phyloP scores from a whole-genome alignment of 148 eudicot genomes.

The Nepenthes gracilis region DNA sequence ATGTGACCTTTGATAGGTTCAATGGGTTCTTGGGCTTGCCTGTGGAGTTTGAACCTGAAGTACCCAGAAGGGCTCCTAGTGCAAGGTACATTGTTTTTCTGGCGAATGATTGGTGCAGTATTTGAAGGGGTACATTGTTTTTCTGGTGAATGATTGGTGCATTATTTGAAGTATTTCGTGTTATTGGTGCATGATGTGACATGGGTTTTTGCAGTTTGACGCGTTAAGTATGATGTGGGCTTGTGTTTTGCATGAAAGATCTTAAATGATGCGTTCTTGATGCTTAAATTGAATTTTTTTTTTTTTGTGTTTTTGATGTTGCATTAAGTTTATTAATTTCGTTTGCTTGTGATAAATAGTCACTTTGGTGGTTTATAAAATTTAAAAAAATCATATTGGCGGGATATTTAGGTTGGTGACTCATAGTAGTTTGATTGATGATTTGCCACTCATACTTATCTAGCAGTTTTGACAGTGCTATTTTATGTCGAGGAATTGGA shows the following conservation, averaged over 20 bases:
- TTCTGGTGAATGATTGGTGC: not conserved
- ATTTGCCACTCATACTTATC: not conserved
- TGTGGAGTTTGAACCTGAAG: slow-evolving; percentile 97
- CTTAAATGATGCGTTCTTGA: no score
- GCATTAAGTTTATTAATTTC: not conserved
- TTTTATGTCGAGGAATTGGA: not conserved
- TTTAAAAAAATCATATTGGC: no score
- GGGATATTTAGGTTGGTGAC: no score
- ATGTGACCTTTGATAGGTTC: slow-evolving; percentile 94
- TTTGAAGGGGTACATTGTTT: not conserved
- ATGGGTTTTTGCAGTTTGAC: slow-evolving; percentile 2
- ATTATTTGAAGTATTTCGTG: not conserved
- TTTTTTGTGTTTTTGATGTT: no score
- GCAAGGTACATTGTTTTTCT: slow-evolving; percentile 54
- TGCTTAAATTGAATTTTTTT: no score
- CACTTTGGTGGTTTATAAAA: no score
- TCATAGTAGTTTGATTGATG: no score
- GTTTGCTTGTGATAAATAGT: not conserved
- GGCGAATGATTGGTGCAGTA: not conserved
- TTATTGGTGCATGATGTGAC: slow-evolving; percentile 5
- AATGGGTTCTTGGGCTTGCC: slow-evolving; percentile 99
- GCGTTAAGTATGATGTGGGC: not conserved
- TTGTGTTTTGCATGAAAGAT: not conserved
- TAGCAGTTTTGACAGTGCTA: not conserved
- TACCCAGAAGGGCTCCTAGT: slow-evolving; percentile 87